Conservation (phyloP, 768 basidiomycete species). For the Boletus rubropictus region DNA sequence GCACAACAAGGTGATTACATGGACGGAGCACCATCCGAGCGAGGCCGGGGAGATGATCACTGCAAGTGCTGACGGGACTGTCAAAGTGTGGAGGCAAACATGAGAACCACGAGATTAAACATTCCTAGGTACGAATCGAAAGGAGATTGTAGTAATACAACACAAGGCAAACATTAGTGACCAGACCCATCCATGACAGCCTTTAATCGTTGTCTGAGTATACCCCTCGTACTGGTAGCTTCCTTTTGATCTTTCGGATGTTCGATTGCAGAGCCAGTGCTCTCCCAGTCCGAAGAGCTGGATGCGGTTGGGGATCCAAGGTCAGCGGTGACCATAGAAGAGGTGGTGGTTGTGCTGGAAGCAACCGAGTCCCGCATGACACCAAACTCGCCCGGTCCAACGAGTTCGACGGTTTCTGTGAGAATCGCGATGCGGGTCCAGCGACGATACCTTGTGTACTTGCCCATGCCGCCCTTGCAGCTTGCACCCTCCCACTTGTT, state of each 20-base stretch:
- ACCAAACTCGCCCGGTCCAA: constrained; percentile 34
- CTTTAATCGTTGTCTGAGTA: constrained; percentile 29
- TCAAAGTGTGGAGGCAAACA: constrained; percentile 78
- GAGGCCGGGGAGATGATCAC: constrained; percentile 82
- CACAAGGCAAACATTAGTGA: constrained; percentile 8
- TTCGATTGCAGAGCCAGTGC: constrained; percentile 22
- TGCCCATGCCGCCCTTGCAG: constrained; percentile 78
- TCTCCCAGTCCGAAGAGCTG: constrained; percentile 28
- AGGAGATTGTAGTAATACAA: constrained; percentile 18
- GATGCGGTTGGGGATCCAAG: constrained; percentile 27
- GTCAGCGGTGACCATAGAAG: constrained; percentile 24
- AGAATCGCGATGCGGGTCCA: constrained; percentile 85
- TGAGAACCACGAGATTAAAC: constrained; percentile 5
- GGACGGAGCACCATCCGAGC: constrained; percentile 86
- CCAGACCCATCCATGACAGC: constrained; percentile 27
- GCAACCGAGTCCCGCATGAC: constrained; percentile 25
- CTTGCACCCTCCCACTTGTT: constrained; percentile 90
- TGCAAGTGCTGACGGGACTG: constrained; percentile 85
- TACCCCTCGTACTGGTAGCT: constrained; percentile 7
- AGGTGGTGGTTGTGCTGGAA: constrained; percentile 15
- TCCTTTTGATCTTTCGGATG: constrained; percentile 19
- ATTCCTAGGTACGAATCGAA: neutral
- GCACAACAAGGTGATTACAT: constrained; percentile 82
- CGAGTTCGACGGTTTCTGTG: constrained; percentile 61
- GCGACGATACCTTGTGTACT: constrained; percentile 82